Base-by-base conservation (phyloP, 768 basidiomycete species). In the Rhodotorula diobovata region DNA sequence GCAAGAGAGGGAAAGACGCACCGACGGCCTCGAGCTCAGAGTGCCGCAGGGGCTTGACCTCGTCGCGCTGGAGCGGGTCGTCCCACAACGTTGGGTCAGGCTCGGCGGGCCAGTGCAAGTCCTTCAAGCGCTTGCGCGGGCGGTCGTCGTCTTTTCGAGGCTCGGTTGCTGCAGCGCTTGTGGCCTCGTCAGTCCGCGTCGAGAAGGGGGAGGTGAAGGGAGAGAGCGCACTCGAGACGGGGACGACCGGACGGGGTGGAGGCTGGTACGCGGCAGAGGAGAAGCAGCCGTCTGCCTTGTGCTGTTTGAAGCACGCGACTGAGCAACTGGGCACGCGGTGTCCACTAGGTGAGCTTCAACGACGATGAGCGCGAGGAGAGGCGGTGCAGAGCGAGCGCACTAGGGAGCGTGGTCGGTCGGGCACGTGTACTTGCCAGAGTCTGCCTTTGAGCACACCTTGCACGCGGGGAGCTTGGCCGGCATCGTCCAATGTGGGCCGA, bases 61-160 rank as follows among this genome's bases (percentile, higher is more conserved):
- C 75, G 45, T 73, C 68, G 20, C 67, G 32, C 43, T 50, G 55
- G 7, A 76, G 68, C 23, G 75, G 75, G 34, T 76, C 75, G 6
- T 65, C 68, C 68, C 68, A 76, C 34, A 73, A 37, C 16, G 69
- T 48, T 28, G 65, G 55, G 35, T 67, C 66, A 1, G 75, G 75
- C 45, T 76, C 75, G 16, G 63, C 62, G 16, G 75, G 75, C 75
- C 75, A 76, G 34, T 61, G 57, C 50, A 76, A 18, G 39, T 70
- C 63, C 60, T 58, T 70, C 30, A 76, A 41, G 3, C 71, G 68
- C 53, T 76, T 76, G 8, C 57, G 56, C 12, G 75, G 75, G 18
- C 75, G 61, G n/a, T 61, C 62, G 25, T 70, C 63, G 41, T 48
- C n/a, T 11, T 48, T 28, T 28, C 56, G 46, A 3, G 51, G 57